Evolutionary conservation across 2,329 filamentous ascomycete genomes (phyloP).

Genomic region (Colletotrichum liaoningense): DNA sequence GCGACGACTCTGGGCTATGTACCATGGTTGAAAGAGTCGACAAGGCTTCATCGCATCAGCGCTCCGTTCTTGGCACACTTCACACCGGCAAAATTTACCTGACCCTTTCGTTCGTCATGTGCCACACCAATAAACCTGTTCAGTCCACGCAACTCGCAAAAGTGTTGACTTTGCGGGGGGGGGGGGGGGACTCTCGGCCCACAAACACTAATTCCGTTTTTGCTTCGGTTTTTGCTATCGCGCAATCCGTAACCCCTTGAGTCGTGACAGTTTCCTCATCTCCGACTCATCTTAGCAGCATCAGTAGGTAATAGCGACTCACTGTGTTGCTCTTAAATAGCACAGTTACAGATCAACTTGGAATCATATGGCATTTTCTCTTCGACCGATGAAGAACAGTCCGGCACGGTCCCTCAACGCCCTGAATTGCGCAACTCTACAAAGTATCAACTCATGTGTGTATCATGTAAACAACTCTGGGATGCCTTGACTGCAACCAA

Average conservation of each 20-base stretch:
- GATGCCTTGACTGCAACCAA: constrained; percentile 7
- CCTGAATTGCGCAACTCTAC: constrained; percentile 7
- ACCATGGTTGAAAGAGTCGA: no score
- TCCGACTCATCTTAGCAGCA: neutral
- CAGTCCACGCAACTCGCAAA: constrained; percentile 13
- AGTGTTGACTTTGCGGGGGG: constrained; percentile 24
- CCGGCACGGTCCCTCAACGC: neutral
- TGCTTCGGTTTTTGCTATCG: neutral
- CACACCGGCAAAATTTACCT: constrained; percentile 3
- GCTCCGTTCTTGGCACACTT: neutral
- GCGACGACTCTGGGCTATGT: no score
- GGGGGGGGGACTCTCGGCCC: constrained; percentile 7
- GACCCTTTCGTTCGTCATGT: constrained; percentile 10
- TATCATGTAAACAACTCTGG: constrained; percentile 19
- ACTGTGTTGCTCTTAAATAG: neutral
- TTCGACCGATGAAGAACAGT: neutral
- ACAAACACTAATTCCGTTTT: neutral
- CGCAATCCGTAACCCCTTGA: neutral
- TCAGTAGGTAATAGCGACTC: neutral
- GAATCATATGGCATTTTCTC: neutral
- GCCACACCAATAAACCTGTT: constrained; percentile 4
- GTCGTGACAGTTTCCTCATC: constrained; percentile 8
- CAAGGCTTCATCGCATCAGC: neutral
- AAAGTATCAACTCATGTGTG: neutral
- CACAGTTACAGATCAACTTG: neutral